Evolutionary conservation across 371 early-diverging fungal genomes (phyloP).

Genomic region (Rhizopus stolonifer): DNA sequence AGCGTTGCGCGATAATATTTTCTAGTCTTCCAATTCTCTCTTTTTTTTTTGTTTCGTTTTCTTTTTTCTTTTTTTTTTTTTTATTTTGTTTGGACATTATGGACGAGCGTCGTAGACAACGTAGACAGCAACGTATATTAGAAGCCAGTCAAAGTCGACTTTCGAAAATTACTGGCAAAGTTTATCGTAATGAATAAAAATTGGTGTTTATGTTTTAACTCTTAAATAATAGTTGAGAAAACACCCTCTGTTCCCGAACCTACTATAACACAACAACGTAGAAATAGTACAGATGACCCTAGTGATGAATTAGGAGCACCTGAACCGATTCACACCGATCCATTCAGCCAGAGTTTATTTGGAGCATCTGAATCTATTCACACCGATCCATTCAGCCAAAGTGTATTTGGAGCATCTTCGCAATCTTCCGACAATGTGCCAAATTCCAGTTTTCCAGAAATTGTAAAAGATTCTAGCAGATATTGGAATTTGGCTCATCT

Average conservation of each 20-base stretch:
- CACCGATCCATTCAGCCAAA: constrained; percentile 22
- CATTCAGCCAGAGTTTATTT: constrained; percentile 11
- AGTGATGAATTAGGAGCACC: constrained; percentile 48
- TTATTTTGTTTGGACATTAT: background rate
- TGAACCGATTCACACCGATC: constrained; percentile 17
- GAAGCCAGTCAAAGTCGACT: constrained; percentile 58
- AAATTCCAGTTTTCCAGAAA: background rate
- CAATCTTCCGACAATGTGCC: no score
- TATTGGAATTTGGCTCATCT: constrained; percentile 61
- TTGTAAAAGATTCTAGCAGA: background rate
- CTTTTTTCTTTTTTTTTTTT: constrained; percentile 5
- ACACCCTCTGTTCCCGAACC: background rate
- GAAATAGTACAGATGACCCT: constrained; percentile 36
- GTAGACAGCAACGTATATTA: constrained; percentile 61
- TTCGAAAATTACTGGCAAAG: constrained; percentile 61
- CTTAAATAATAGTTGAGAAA: background rate
- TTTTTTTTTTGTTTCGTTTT: background rate
- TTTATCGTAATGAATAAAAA: constrained; percentile 32
- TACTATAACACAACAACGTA: constrained; percentile 2
- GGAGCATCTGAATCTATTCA: no score
- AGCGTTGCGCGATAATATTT: no score
- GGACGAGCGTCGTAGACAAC: constrained; percentile 56
- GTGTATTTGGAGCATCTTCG: background rate
- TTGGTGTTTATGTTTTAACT: background rate
- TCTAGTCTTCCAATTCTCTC: no score